These are phyloP conservation scores for Xylaria sp. DNA, from an alignment of 2,329 filamentous ascomycete species.

Conservation along the genomic window DNA sequence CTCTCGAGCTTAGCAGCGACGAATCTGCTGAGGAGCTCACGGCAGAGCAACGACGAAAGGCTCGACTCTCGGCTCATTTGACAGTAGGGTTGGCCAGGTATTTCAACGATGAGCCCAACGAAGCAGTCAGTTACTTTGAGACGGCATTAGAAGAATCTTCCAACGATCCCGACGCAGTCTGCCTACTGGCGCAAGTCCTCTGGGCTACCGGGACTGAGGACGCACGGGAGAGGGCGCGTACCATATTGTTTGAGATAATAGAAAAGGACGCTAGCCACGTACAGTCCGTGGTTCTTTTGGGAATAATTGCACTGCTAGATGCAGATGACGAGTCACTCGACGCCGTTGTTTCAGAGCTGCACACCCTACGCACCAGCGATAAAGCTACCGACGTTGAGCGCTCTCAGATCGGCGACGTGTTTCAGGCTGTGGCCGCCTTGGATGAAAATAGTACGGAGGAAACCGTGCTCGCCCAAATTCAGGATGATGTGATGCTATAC, in stretches of 20 bases:
- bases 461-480: slow-evolving; percentile 67
- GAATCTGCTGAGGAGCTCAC: slow-evolving; percentile 70
- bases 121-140: slow-evolving; percentile 80
- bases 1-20: slow-evolving; percentile 78
- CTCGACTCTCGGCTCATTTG: slow-evolving; percentile 82
- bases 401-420: slow-evolving; percentile 72
- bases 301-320: slow-evolving; percentile 82
- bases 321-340: slow-evolving; percentile 78
- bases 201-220: slow-evolving; percentile 85
- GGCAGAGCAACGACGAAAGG: slow-evolving; percentile 67
- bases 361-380: slow-evolving; percentile 71
- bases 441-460: slow-evolving; percentile 55
- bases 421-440: slow-evolving; percentile 74
- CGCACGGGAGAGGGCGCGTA: slow-evolving; percentile 76
- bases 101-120: slow-evolving; percentile 67
- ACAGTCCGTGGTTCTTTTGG: slow-evolving; percentile 79
- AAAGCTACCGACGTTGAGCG: slow-evolving; percentile 68
- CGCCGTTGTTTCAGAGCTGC: slow-evolving; percentile 79
- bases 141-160: slow-evolving; percentile 77
- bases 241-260: slow-evolving; percentile 80
- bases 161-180: slow-evolving; percentile 81
- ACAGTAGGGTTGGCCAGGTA: slow-evolving; percentile 86
- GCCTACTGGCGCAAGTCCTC: slow-evolving; percentile 85
- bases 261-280: slow-evolving; percentile 77
- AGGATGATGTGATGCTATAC: slow-evolving; percentile 79